Evolutionary conservation across 2,329 filamentous ascomycete genomes (phyloP), one percentile per base, ranked within the genome.

Genomic region (Talaromyces sp.): DNA sequence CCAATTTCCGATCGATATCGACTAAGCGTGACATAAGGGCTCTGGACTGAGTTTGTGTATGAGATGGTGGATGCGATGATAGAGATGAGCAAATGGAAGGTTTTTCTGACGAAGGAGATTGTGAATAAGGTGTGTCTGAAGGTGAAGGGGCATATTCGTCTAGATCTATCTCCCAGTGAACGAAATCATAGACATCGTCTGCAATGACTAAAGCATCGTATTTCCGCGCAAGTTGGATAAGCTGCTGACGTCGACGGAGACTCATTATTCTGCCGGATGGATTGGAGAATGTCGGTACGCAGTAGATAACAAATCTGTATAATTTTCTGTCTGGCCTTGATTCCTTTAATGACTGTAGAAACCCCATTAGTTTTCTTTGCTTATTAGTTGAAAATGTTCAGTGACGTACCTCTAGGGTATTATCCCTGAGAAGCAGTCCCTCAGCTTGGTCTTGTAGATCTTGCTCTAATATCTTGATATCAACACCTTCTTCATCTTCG

Each of bases 101-200:
- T 14, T 24, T 19, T 47, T 14, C 45, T 13, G 45, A 24, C 22
- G 22, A 6, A 6, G 50, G 54, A 3, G 41, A 49, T 16, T 22
- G n/a, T 9, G 37, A 24, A 35, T 22, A 16, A 14, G 27, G 13
- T 1, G 11, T 14, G 7, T 27, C 39, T n/a, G 19, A 13, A 57
- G 19, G 52, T 9, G 39, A 49, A 39, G 14, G 3, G 3, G 13
- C 50, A 27, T 11, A 59, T 78, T 70, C 8, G 78, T 71, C 8
- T 85, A 83, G 4, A 4, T 62, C 27, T 22, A 22, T 35, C 27
- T 54, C 27, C 91, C 92, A 96, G 73, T 92, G 89, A 8, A 97
- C 82, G 69, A 93, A 89, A 74, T 97, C 93, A 75, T 97, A 97
- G 13, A 97, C 92, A 75, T 97, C 93, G 77, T 97, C 93, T 62